A percentile compares a stretch with the other conserved stretches of the same genome.
These are phyloP conservation scores for Crataegus laevigata DNA, from an alignment of 306 rosid species.

Conservation along the genomic window DNA sequence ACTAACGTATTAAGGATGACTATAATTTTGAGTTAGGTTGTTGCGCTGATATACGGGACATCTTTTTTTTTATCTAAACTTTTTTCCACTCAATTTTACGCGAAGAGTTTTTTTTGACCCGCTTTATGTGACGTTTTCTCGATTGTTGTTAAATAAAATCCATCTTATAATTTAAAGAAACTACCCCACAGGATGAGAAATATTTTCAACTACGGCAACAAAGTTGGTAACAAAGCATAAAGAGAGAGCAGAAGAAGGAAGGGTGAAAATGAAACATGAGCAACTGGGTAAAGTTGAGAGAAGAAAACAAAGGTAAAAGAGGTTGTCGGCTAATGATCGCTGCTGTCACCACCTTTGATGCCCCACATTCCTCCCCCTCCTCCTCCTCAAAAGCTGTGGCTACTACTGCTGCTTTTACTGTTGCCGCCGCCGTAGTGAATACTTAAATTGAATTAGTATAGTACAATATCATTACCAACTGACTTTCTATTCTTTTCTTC, in stretches of 20 bases:
- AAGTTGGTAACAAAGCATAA: not conserved
- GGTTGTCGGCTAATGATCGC: not conserved
- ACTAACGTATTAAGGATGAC: no score
- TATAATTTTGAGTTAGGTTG: no score
- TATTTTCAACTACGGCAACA: no score
- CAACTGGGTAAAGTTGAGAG: not conserved
- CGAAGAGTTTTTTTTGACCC: no score
- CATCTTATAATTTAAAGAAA: no score
- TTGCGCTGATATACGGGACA: no score
- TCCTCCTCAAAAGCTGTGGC: not conserved
- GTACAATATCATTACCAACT: not conserved
- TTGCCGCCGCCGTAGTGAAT: not conserved
- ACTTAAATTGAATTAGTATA: not conserved
- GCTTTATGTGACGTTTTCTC: no score
- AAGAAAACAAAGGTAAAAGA: not conserved
- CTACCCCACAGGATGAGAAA: no score
- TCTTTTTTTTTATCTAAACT: no score
- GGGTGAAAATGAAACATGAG: not conserved
- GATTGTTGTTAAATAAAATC: no score
- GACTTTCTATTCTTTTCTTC: no score
- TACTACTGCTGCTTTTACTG: not conserved
- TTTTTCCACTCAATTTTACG: no score
- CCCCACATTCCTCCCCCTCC: not conserved
- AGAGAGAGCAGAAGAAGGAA: not conserved
- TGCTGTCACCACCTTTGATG: not conserved